phyloP scores from a whole-genome alignment of 148 eudicot species.

The Camellia sinensis region DNA sequence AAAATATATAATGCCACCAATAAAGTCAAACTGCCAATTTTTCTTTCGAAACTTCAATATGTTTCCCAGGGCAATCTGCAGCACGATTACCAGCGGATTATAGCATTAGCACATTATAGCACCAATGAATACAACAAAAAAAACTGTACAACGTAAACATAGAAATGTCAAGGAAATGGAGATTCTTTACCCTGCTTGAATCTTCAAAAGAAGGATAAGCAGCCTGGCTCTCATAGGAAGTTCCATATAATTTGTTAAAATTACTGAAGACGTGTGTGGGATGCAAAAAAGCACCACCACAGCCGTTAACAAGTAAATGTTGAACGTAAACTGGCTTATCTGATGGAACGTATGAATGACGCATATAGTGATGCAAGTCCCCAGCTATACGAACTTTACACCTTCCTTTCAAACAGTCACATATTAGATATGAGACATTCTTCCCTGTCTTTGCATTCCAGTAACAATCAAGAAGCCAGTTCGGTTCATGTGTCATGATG shows the following conservation, averaged over 20 bases:
- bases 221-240: conserved; percentile 63
- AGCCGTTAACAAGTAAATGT: conserved; percentile 92
- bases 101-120: background rate
- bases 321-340: conserved; percentile 83
- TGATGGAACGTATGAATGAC: conserved; percentile 73
- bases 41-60: conserved; percentile 97
- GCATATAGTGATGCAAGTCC: conserved; percentile 99
- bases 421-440: conserved; percentile 70
- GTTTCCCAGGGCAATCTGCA: conserved; percentile 96
- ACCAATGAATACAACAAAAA: conserved; percentile 10
- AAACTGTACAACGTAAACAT: background rate
- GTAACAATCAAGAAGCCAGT: conserved; percentile 99
- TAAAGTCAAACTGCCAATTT: conserved; percentile 98
- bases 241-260: conserved; percentile 57
- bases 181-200: conserved; percentile 74
- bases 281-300: conserved; percentile 99
- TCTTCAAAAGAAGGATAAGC: conserved; percentile 96
- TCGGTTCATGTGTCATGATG: conserved; percentile 96
- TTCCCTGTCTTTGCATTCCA: conserved; percentile 82
- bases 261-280: conserved; percentile 90
- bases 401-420: conserved; percentile 77
- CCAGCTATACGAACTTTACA: conserved; percentile 96
- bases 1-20: conserved; percentile 96
- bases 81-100: background rate
- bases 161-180: conserved; percentile 4